Evolutionary conservation across 2,329 filamentous ascomycete species (phyloP).

Genomic region (Neofusicoccum laricinum): DNA sequence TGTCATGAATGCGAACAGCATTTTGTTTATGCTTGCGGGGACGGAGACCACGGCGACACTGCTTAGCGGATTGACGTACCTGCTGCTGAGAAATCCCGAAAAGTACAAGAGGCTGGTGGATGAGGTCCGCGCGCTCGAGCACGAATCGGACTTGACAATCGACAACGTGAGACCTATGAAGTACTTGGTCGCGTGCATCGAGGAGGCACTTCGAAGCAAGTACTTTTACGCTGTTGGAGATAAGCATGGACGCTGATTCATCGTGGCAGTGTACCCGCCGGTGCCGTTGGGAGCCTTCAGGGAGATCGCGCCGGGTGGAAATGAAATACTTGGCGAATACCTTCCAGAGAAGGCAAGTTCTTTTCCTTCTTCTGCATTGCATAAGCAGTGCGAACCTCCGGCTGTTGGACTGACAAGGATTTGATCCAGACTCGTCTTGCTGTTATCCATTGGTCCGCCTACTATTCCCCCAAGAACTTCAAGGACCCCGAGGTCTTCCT

Average conservation of each 20-base stretch:
- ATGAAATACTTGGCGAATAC: constrained; percentile 34
- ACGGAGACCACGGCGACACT: constrained; percentile 42
- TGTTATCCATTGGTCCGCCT: constrained; percentile 10
- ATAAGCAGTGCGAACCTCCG: too few species aligned
- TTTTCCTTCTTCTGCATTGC: background rate
- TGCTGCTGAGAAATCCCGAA: constrained; percentile 26
- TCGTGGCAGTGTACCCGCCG: constrained; percentile 38
- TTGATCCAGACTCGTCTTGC: constrained; percentile 24
- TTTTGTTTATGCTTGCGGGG: constrained; percentile 32
- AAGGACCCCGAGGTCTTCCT: constrained; percentile 33
- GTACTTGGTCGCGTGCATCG: constrained; percentile 26
- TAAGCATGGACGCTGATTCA: constrained; percentile 29
- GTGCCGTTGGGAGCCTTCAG: constrained; percentile 34
- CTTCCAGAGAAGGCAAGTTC: constrained; percentile 30
- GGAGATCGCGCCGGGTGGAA: constrained; percentile 33
- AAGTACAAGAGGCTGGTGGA: background rate
- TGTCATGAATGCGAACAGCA: constrained; percentile 12
- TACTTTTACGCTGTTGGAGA: constrained; percentile 40
- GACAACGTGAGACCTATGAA: background rate
- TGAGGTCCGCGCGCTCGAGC: background rate
- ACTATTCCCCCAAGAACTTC: constrained; percentile 29
- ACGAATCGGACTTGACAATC: background rate
- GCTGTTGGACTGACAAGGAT: background rate
- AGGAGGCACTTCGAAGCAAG: constrained; percentile 36
- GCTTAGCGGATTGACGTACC: constrained; percentile 36